Evolutionary conservation across 208 protist species (phyloP).

Genomic region (Crithidia fasciculata): DNA sequence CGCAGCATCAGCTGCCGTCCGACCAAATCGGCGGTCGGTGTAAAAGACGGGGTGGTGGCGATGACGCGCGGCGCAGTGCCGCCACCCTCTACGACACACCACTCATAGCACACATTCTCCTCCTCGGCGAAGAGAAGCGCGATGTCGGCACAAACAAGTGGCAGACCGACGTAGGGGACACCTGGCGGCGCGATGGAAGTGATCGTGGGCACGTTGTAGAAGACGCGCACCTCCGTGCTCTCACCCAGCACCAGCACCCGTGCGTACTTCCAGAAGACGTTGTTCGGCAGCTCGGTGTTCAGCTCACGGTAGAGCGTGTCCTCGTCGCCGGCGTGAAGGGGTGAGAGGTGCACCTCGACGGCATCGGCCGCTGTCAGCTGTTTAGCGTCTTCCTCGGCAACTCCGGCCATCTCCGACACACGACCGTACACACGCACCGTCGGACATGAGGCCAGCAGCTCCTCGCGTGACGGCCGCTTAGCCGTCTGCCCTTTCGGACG

Average conservation of each 20-base stretch:
- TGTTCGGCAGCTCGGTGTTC: slow-evolving; percentile 62
- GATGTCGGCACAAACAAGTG: slow-evolving; percentile 69
- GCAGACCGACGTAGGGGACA: slow-evolving; percentile 73
- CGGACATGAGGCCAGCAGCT: slow-evolving; percentile 60
- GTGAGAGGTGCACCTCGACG: background rate
- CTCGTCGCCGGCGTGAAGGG: background rate
- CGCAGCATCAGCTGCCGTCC: slow-evolving; percentile 66
- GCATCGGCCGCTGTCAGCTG: slow-evolving; percentile 3
- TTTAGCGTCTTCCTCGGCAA: slow-evolving; percentile 9
- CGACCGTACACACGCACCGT: slow-evolving; percentile 53
- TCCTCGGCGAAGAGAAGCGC: slow-evolving; percentile 52
- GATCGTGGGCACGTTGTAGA: slow-evolving; percentile 86
- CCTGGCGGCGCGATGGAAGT: slow-evolving; percentile 59
- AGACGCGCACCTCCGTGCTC: slow-evolving; percentile 36
- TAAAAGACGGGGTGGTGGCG: slow-evolving; percentile 56
- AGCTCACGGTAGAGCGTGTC: slow-evolving; percentile 32
- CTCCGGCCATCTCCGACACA: slow-evolving; percentile 9
- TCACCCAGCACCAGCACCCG: slow-evolving; percentile 54
- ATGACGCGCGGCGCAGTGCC: slow-evolving; percentile 33
- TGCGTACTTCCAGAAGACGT: slow-evolving; percentile 60
- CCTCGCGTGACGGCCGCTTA: slow-evolving; percentile 42
- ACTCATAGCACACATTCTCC: slow-evolving; percentile 66
- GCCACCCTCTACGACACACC: slow-evolving; percentile 44
- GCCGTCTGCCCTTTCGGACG: slow-evolving; percentile 16
- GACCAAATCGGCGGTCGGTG: slow-evolving; percentile 51